Base-by-base conservation (phyloP, 306 rosid genomes). In the Quercus rubra region DNA sequence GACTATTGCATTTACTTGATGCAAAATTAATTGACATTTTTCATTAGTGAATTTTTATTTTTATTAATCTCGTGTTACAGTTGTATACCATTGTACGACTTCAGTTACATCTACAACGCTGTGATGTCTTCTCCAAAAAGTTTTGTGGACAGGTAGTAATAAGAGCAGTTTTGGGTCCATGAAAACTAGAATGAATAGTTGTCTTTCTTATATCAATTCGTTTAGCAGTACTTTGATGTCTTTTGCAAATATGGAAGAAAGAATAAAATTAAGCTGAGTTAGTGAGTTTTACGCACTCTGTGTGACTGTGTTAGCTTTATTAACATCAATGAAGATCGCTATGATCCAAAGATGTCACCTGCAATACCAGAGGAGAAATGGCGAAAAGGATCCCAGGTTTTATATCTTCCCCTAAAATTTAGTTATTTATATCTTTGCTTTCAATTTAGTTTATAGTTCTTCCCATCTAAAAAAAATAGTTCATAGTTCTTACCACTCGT, bases 381-480 rank as follows among this genome's bases (percentile, higher is more conserved):
- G 75, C 19, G 23, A 13, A 71, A 71, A 49, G 75, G 59, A 71
- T 71, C 75, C 55, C 75, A 71, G 75, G 75, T 49, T 71, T 49
- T 49, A n/a, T 23, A 71, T 71, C 38, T 49, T 25, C 18, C 59
- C 55, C 25, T 14, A 5, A 13, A 14, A 49, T 63, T 62, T 15
- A 15, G 38, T 63, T 49, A 49, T 71, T 49, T 49, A n/a, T 14
- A 71, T 71, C 35, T 49, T 25, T 6, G 38, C 55, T 49, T 6
- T 13, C 5, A 14, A 49, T 63, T 63, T 63, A 14, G 19, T 63
- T 28, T 19, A 14, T 27, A 14, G 41, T 28, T 27, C 41, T 28
- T 63, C 14, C 20, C 41, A 28, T 38, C 46, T 0, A 38, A 38
- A 38, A 38, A 38, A 38, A 38, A 38, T 38, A 38, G 46, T 63